These are phyloP conservation scores for Stagonosporopsis tanaceti DNA, from an alignment of 2,329 filamentous ascomycete species.

Conservation along the genomic window DNA sequence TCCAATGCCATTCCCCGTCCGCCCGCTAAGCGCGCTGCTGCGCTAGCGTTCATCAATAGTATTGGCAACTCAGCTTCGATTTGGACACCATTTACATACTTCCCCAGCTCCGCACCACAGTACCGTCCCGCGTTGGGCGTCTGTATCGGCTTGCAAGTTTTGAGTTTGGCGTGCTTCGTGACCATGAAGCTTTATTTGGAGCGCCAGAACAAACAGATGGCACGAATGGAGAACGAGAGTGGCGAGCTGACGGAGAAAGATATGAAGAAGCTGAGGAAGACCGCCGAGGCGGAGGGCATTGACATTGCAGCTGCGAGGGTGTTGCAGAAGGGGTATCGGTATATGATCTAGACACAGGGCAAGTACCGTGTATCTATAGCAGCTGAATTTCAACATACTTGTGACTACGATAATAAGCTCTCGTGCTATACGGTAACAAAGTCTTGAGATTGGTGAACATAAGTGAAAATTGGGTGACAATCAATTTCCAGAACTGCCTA, in stretches of 20 bases:
- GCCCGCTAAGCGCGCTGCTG: conserved; percentile 63
- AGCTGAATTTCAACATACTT: background rate
- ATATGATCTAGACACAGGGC: conserved; percentile 50
- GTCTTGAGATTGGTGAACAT: background rate
- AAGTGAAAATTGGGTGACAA: background rate
- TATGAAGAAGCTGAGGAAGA: conserved; percentile 56
- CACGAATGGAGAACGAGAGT: conserved; percentile 59
- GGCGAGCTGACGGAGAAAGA: conserved; percentile 57
- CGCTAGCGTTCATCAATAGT: conserved; percentile 64
- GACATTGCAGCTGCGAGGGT: conserved; percentile 58
- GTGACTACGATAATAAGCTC: background rate
- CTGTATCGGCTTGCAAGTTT: conserved; percentile 29
- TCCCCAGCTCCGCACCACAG: conserved; percentile 24
- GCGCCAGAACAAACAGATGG: conserved; percentile 60
- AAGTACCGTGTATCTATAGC: background rate
- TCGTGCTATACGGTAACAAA: background rate
- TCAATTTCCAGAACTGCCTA: background rate
- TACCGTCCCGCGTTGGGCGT: conserved; percentile 33
- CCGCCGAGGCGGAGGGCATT: conserved; percentile 61
- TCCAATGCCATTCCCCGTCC: conserved; percentile 60
- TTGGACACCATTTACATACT: conserved; percentile 55
- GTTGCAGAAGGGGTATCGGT: conserved; percentile 65
- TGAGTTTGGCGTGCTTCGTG: conserved; percentile 29
- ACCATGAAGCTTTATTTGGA: conserved; percentile 31
- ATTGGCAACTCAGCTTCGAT: conserved; percentile 63